Evolutionary conservation across 2,329 filamentous ascomycete genomes (phyloP).

Genomic region (Aureobasidium sp.): DNA sequence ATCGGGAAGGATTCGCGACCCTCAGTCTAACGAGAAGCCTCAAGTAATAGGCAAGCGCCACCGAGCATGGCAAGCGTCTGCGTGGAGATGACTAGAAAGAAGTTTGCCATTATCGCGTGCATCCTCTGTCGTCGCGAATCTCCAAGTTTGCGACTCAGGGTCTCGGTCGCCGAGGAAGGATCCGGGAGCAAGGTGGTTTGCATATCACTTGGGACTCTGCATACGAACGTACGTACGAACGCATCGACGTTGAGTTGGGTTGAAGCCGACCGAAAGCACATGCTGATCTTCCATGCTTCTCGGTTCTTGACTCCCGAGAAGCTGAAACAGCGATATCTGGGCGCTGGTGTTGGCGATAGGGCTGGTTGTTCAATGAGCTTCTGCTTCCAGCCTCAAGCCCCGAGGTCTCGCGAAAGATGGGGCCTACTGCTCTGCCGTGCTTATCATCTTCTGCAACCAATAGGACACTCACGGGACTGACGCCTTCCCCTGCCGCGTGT

Average conservation of each 20-base stretch:
- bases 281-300: background rate
- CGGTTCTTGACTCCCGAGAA: background rate
- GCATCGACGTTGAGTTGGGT: background rate
- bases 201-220: background rate
- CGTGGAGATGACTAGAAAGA: background rate
- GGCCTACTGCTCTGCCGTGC: background rate
- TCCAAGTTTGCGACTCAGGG: background rate
- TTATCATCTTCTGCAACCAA: background rate
- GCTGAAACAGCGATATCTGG: background rate
- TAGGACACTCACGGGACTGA: background rate
- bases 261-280: background rate
- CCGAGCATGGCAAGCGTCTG: background rate
- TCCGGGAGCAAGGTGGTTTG: background rate
- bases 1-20: background rate
- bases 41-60: slow-evolving; percentile 4
- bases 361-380: background rate
- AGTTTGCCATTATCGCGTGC: background rate
- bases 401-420: background rate
- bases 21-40: background rate
- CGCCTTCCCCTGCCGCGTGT: background rate
- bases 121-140: background rate
- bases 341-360: background rate
- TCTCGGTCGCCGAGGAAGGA: background rate
- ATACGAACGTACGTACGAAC: background rate
- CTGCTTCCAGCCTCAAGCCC: background rate